Percentiles rank a stretch among this genome's conserved stretches.
phyloP scores from a whole-genome alignment of 495 filamentous ascomycete species.

The Penicillium antarcticum region DNA sequence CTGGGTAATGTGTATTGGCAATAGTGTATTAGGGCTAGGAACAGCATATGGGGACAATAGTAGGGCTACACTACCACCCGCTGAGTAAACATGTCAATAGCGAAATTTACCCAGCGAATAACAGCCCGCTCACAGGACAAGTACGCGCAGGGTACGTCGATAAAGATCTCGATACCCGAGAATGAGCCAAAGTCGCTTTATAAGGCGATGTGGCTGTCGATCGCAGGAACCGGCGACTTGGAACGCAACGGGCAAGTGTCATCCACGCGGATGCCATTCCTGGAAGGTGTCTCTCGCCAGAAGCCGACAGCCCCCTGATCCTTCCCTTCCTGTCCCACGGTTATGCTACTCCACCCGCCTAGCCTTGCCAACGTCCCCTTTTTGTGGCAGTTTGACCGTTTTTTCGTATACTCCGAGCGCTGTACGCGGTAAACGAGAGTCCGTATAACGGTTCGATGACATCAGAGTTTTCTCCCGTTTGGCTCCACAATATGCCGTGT shows the following conservation, averaged over 20 bases:
- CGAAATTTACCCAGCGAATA: not conserved
- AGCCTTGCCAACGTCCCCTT: not conserved
- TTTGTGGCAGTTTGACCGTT: not conserved
- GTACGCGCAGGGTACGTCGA: not conserved
- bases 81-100: no score
- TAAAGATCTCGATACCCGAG: not conserved
- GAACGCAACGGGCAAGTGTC: constrained; percentile 16
- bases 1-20: not conserved
- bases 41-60: no score
- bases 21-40: no score
- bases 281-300: not conserved
- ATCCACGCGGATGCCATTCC: no score
- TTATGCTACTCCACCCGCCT: not conserved
- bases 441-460: not conserved
- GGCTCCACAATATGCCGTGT: constrained; percentile 3
- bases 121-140: no score
- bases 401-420: no score
- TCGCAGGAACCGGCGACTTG: constrained; percentile 21
- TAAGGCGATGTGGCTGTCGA: constrained; percentile 19
- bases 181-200: constrained; percentile 9
- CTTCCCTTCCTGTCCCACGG: not conserved
- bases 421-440: not conserved
- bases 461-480: constrained; percentile 2
- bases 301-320: no score
- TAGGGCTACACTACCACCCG: no score